phyloP scores from a whole-genome alignment of 805 yeast species.

The Maudiozyma serrabonitensis region DNA sequence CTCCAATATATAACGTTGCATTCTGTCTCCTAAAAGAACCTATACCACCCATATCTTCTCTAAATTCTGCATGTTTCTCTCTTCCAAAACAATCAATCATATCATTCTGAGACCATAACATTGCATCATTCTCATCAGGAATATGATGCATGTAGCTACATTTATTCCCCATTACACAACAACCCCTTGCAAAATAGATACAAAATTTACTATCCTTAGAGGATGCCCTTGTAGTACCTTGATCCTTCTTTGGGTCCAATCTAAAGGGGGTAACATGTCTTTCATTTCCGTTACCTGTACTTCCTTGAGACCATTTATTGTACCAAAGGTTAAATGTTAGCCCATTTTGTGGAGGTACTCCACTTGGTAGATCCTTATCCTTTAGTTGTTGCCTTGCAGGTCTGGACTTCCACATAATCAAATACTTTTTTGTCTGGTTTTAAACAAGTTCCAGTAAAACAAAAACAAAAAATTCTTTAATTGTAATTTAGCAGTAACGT shows the following conservation, averaged over 20 bases:
- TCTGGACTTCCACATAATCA: conserved; percentile 21
- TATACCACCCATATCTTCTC: conserved; percentile 92
- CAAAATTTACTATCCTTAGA: conserved; percentile 48
- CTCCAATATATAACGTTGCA: conserved; percentile 69
- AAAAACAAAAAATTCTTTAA: no score
- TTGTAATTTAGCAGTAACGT: no score
- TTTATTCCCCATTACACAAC: conserved; percentile 67
- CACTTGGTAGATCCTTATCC: conserved; percentile 43
- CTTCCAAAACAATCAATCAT: conserved; percentile 83
- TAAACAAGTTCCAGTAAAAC: no score
- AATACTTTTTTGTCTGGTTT: no score
- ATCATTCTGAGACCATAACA: conserved; percentile 39
- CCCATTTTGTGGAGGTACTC: conserved; percentile 72
- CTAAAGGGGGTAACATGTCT: conserved; percentile 47
- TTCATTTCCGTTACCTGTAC: conserved; percentile 24
- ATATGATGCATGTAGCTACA: conserved; percentile 74
- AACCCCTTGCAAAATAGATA: conserved; percentile 79
- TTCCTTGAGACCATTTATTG: conserved; percentile 65
- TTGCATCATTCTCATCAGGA: conserved; percentile 52
- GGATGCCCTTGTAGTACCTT: conserved; percentile 70
- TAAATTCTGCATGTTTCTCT: conserved; percentile 67
- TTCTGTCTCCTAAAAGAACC: conserved; percentile 70
- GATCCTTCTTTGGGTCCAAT: conserved; percentile 50
- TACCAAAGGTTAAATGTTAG: conserved; percentile 81
- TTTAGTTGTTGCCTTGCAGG: conserved; percentile 72